phyloP scores from a whole-genome alignment of 108 stramenopile species.

The Nitzschia putrida region DNA sequence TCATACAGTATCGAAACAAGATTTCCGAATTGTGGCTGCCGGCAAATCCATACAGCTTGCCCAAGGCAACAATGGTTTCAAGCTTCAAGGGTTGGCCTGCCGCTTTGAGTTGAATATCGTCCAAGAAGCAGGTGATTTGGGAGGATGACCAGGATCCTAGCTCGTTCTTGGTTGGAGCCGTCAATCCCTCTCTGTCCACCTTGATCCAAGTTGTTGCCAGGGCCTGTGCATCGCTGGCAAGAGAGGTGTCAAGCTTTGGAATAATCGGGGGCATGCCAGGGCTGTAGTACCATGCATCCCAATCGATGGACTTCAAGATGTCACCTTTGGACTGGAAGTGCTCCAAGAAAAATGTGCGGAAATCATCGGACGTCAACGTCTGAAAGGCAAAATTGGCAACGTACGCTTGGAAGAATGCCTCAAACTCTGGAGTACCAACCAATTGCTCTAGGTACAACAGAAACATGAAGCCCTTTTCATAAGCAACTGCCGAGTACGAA shows the following conservation, averaged over 20 bases:
- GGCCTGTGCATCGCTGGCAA: slow-evolving; percentile 64
- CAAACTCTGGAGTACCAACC: slow-evolving; percentile 83
- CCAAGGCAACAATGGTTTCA: slow-evolving; percentile 67
- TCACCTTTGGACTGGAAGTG: slow-evolving; percentile 50
- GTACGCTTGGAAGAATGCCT: slow-evolving; percentile 87
- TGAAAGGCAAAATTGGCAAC: slow-evolving; percentile 70
- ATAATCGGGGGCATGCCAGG: slow-evolving; percentile 83
- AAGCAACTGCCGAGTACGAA: slow-evolving; percentile 85
- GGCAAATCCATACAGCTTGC: slow-evolving; percentile 63
- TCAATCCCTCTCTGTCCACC: slow-evolving; percentile 38
- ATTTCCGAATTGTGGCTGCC: slow-evolving; percentile 87
- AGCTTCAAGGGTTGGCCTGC: slow-evolving; percentile 53
- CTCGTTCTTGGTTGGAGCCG: slow-evolving; percentile 36
- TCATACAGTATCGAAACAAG: slow-evolving; percentile 85
- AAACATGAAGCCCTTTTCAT: slow-evolving; percentile 88
- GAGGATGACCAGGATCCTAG: slow-evolving; percentile 72
- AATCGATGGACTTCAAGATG: slow-evolving; percentile 55
- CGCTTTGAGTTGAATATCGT: slow-evolving; percentile 48
- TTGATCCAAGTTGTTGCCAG: slow-evolving; percentile 76
- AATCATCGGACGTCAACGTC: slow-evolving; percentile 77
- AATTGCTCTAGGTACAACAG: slow-evolving; percentile 79
- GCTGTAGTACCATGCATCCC: slow-evolving; percentile 82
- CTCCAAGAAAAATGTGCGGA: slow-evolving; percentile 70
- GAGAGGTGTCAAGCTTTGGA: slow-evolving; percentile 73
- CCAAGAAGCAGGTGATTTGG: slow-evolving; percentile 88